Percentiles rank a stretch among this genome's conserved stretches.
Conservation (phyloP, 2,329 filamentous ascomycete genomes). For the Epichloe sibirici region DNA sequence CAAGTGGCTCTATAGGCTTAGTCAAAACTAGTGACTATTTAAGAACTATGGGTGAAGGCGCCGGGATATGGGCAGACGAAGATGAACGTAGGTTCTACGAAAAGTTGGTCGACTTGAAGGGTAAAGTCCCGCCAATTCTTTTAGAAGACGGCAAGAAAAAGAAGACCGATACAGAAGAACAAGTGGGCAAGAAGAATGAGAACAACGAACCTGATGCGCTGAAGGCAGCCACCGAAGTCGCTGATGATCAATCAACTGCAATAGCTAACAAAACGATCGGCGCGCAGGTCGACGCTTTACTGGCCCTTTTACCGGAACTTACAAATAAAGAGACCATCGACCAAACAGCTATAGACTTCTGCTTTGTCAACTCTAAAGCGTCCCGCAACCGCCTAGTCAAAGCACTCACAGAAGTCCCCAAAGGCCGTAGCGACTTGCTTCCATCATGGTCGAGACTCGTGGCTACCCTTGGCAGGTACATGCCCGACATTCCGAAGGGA, state of each 20-base stretch:
- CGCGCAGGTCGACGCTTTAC: constrained; percentile 84
- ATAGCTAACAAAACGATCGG: constrained; percentile 97
- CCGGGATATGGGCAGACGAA: constrained; percentile 97
- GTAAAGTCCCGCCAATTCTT: constrained; percentile 86
- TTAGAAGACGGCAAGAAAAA: constrained; percentile 94
- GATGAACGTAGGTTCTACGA: constrained; percentile 97
- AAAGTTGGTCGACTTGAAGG: constrained; percentile 87
- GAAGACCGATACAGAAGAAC: constrained; percentile 69
- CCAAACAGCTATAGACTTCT: constrained; percentile 89
- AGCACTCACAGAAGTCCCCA: constrained; percentile 85
- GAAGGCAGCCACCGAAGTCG: constrained; percentile 39
- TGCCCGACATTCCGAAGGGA: constrained; percentile 87
- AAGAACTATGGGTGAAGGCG: constrained; percentile 75
- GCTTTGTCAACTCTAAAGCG: constrained; percentile 95
- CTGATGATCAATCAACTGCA: constrained; percentile 78
- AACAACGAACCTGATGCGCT: constrained; percentile 37
- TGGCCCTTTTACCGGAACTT: constrained; percentile 79
- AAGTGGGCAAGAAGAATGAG: constrained; percentile 62
- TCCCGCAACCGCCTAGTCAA: constrained; percentile 91
- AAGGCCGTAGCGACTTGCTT: constrained; percentile 81
- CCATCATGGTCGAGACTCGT: constrained; percentile 87
- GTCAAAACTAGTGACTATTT: constrained; percentile 92
- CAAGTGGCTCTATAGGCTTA: constrained; percentile 74
- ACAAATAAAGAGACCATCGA: constrained; percentile 88
- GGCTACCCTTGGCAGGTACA: constrained; percentile 84